Evolutionary conservation across 176 grass and related monocot species (phyloP).

Genomic region (Saccharum officinarum): DNA sequence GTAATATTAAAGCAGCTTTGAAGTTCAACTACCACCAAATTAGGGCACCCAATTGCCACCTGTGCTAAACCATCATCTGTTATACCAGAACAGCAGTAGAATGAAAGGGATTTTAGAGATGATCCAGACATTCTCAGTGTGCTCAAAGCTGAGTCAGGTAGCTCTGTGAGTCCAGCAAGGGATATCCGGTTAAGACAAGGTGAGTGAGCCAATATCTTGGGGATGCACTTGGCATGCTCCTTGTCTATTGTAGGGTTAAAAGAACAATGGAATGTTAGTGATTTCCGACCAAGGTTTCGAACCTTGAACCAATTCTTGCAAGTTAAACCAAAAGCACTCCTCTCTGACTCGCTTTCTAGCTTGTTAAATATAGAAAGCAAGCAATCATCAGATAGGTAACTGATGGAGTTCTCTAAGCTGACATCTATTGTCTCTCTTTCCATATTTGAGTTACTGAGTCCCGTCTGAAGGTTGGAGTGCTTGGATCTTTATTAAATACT

Average conservation of each 20-base stretch:
- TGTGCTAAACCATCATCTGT: slow-evolving; percentile 64
- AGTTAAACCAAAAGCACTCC: slow-evolving; percentile 83
- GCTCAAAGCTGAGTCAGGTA: slow-evolving; percentile 60
- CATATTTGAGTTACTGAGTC: slow-evolving; percentile 39
- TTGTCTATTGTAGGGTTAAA: slow-evolving; percentile 64
- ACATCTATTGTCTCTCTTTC: slow-evolving; percentile 43
- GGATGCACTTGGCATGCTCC: slow-evolving; percentile 56
- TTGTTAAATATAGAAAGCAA: slow-evolving; percentile 68
- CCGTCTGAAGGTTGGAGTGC: slow-evolving; percentile 51
- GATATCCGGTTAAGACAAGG: slow-evolving; percentile 65
- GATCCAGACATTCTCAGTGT: slow-evolving; percentile 49
- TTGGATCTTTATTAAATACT: slow-evolving; percentile 69
- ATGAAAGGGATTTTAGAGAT: slow-evolving; percentile 66
- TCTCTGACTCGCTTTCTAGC: slow-evolving; percentile 54
- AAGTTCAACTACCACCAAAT: slow-evolving; percentile 80
- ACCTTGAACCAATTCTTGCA: slow-evolving; percentile 81
- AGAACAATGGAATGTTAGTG: slow-evolving; percentile 61
- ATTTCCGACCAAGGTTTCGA: slow-evolving; percentile 67
- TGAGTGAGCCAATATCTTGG: slow-evolving; percentile 58
- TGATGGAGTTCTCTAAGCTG: slow-evolving; percentile 24
- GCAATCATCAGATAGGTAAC: slow-evolving; percentile 69
- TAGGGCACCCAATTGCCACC: slow-evolving; percentile 55
- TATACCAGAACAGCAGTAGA: slow-evolving; percentile 80
- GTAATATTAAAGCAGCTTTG: slow-evolving; percentile 72
- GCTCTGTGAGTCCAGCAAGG: slow-evolving; percentile 52